Evolutionary conservation across 257 asterid species (phyloP), one percentile per base, ranked within the genome.

Genomic region (Solanum microdontum): DNA sequence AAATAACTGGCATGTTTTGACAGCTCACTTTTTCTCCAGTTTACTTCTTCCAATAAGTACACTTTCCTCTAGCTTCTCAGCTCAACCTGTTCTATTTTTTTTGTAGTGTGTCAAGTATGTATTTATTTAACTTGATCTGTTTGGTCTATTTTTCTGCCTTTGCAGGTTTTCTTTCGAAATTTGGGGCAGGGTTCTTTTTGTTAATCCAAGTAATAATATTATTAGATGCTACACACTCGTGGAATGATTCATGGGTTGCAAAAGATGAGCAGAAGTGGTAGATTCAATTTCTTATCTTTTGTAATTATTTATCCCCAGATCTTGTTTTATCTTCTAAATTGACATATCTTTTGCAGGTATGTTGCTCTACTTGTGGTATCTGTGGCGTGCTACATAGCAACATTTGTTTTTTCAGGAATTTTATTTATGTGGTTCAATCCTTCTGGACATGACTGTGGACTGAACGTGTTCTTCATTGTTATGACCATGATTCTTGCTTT

Each of bases 371-470:
- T 97, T 83, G 98, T 86, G 45, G 90, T 97, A 76, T 96, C 99
- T 4, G 91, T 92, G 60, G 92, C 69, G 15, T 97, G 99, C 94
- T 97, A 96, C 91, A 87, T 97, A 85, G 96, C 91, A 60, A 90
- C 99, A 43, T 96, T 92, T 89, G 87, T 94, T 26, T 83, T 94
- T 74, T 91, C 96, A 0, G 98, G 98, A 68, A n/a, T 96, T 87
- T 92, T 97, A 13, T 96, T 97, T 94, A 96, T 97, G 74, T 97
- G 99, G 99, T 97, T 96, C 96, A 96, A 97, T 92, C 99, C 99
- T 39, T 92, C 97, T 28, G 99, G 99, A 33, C 92, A 94, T 2
- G 98, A 96, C 87, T 96, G 99, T 88, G 97, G 99, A 77, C 98
- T 97, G 74, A 97, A 97, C 10, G 88, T 97, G 90, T 97, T 96